These are phyloP conservation scores for Mycosphaerella sp. DNA, from an alignment of 2,329 filamentous ascomycete genomes.

Conservation along the genomic window DNA sequence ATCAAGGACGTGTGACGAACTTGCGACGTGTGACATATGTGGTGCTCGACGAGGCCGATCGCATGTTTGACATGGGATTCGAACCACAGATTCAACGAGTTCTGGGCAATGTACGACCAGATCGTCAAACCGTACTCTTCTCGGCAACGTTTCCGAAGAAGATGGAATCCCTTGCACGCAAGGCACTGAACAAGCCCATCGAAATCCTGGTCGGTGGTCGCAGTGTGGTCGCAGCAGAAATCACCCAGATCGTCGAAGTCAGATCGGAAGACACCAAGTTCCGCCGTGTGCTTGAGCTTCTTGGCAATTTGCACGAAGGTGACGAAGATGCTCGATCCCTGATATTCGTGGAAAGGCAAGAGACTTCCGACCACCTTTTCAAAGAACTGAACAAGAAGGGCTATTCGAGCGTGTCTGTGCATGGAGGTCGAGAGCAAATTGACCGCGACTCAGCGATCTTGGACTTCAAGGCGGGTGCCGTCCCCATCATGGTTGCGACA, in stretches of 20 bases:
- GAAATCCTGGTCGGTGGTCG: conserved; percentile 89
- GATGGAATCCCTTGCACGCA: conserved; percentile 84
- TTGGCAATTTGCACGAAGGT: conserved; percentile 77
- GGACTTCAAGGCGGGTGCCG: conserved; percentile 86
- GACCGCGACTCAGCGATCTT: conserved; percentile 87
- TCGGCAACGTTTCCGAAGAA: conserved; percentile 93
- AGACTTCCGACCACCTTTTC: conserved; percentile 41
- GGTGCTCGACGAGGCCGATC: conserved; percentile 92
- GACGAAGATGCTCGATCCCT: conserved; percentile 87
- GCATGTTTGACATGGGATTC: conserved; percentile 99
- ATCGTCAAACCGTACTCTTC: conserved; percentile 90
- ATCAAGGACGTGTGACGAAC: conserved; percentile 90
- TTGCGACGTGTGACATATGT: conserved; percentile 84
- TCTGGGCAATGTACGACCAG: conserved; percentile 80
- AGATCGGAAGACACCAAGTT: conserved; percentile 79
- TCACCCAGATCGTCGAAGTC: conserved; percentile 88
- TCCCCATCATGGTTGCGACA: conserved; percentile 87
- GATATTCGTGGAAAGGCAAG: conserved; percentile 47
- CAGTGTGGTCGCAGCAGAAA: conserved; percentile 62
- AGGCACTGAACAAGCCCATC: conserved; percentile 75
- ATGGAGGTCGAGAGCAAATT: conserved; percentile 88
- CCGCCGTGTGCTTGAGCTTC: conserved; percentile 70
- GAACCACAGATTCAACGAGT: conserved; percentile 98
- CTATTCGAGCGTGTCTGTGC: conserved; percentile 87
- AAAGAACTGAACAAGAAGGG: conserved; percentile 75